Evolutionary conservation across 129 eudicot genomes (phyloP), one percentile per base, ranked within the genome.

Genomic region (Oenanthe sinensis): DNA sequence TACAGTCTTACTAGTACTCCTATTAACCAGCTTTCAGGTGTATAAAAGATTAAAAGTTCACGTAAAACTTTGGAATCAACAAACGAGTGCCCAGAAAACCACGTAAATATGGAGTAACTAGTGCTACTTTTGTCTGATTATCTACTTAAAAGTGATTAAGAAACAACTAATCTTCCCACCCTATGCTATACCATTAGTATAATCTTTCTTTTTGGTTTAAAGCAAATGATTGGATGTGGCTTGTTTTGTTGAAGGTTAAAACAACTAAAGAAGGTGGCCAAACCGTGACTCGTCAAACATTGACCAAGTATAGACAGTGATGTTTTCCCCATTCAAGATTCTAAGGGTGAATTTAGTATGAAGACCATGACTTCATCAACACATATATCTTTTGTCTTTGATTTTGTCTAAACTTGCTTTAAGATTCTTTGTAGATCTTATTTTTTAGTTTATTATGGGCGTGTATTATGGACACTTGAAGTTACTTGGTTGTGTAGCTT

Each of bases 231-330:
- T 60, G 68, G 68, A 24, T 24, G 68, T 60, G 68, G 68, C 36
- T 24, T n/a, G 68, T 60, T 37, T 6, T 68, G 73, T 68, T 30
- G 11, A 42, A 43, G 54, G 55, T 44, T 1, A 10, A 44, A 20
- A 73, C 26, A 43, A 43, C 3, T 10, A 44, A 44, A 69, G 46
- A 69, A 44, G 47, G 47, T 42, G 76, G 55, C 76, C 52, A 73
- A 44, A 73, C 39, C 12, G 54, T 4, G 76, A 73, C 76, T 73
- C 76, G 44, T 73, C 54, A 36, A 72, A 72, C 33, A 72, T 72
- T 72, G 76, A 72, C 76, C 76, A n/a, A 72, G 76, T 73, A 20
- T 43, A 6, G 73, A 68, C 73, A 68, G 73, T 68, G 73, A 68
- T 68, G 73, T 68, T 68, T 37, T 68, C 73, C 33, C 4, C 36